These are phyloP conservation scores for Hypoxylon sp. DNA, from an alignment of 2,329 filamentous ascomycete species.

Conservation along the genomic window DNA sequence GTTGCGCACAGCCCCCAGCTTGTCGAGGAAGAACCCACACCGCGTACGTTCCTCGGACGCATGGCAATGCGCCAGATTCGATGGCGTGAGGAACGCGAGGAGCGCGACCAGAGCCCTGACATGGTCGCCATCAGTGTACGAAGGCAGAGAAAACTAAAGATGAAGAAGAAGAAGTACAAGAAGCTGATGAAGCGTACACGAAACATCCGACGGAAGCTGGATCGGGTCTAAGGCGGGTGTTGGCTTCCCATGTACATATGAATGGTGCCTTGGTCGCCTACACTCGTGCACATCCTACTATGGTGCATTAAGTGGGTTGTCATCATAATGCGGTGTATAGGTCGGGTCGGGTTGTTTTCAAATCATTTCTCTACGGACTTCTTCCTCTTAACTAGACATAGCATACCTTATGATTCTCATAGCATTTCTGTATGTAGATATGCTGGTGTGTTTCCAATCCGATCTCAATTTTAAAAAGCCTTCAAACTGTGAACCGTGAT, in stretches of 20 bases:
- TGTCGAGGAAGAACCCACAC: constrained; percentile 61
- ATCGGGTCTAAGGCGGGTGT: constrained; percentile 66
- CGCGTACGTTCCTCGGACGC: constrained; percentile 76
- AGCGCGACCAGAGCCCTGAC: constrained; percentile 61
- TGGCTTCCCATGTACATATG: constrained; percentile 42
- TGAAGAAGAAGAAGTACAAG: constrained; percentile 99
- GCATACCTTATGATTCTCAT: constrained; percentile 31
- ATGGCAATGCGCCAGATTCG: constrained; percentile 75
- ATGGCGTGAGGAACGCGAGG: constrained; percentile 68
- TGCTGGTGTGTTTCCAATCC: constrained; percentile 30
- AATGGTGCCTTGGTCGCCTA: constrained; percentile 23
- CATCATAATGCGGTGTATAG: constrained; percentile 50
- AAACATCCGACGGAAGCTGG: constrained; percentile 87
- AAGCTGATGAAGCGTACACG: constrained; percentile 96
- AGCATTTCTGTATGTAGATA: constrained; percentile 37
- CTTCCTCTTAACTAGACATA: constrained; percentile 35
- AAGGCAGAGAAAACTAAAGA: constrained; percentile 93
- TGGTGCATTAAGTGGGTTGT: constrained; percentile 38
- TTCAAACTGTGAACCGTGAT: not conserved
- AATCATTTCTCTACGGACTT: constrained; percentile 31
- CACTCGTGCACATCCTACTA: constrained; percentile 18
- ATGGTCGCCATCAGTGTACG: constrained; percentile 92
- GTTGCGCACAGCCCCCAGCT: constrained; percentile 72
- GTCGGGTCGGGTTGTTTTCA: constrained; percentile 33
- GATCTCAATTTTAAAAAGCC: constrained; percentile 20